Base-by-base conservation (phyloP, 148 eudicot species). In the Vaccinium macrocarpon region DNA sequence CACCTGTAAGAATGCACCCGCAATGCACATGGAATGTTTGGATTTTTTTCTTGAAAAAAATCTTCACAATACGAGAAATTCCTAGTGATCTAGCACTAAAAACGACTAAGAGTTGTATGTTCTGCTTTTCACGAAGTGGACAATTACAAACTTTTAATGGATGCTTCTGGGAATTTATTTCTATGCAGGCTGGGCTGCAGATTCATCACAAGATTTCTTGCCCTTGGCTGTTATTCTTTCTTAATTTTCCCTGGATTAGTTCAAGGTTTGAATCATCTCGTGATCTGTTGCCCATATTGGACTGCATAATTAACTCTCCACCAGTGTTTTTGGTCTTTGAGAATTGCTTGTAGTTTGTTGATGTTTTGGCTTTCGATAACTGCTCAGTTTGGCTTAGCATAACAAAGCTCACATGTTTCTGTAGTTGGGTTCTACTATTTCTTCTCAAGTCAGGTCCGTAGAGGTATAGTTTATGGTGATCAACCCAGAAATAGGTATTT, bases 111-210 rank as follows among this genome's bases (percentile, higher is more conserved):
- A 56, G 59, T 56, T 56, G 18, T 16, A 14, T 56, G 59, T 56
- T 16, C 59, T 18, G 49, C 48, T 73, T 73, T 38, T 73, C 77
- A 29, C 10, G 10, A 73, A 42, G 42, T n/a, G 8, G 27, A 76
- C 51, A 2, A n/a, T 46, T 3, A 49, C 5, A 46, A 18, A 32
- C 21, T 76, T 49, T 35, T 78, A 25, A 29, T 79, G n/a, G 56
- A 53, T 74, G 38, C 85, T 84, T 73, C 87, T 90, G 72, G 88
- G 85, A 86, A 56, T 66, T 84, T 81, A 35, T 84, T 51, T 88
- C 86, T 59, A 62, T 90, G 84, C 94, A 93, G 96, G 94, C 87
- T 91, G 90, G 96, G 96, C 83, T 93, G 87, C 90, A 88, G 93
- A 85, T 93, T 91, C 92, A 87, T 93, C 82, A 81, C 83, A 50